Conservation (phyloP, 2,329 filamentous ascomycete species). For the Ophiostoma sp. region DNA sequence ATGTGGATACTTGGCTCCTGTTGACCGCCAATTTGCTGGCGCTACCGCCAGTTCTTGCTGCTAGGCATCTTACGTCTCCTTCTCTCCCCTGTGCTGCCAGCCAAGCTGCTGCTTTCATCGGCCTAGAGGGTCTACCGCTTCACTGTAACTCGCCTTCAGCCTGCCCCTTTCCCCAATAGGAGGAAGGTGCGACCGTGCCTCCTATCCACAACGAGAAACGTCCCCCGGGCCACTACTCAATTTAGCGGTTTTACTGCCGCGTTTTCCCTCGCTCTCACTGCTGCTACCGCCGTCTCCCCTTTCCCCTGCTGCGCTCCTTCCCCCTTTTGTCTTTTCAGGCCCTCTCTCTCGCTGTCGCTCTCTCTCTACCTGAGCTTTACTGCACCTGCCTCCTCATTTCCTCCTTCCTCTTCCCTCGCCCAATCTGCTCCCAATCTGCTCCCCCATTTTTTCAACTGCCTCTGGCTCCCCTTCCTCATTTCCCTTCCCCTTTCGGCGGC, state of each 20-base stretch:
- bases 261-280: neutral
- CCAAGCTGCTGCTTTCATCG: too few relatives aligned
- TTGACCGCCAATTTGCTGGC: slow-evolving; percentile 6
- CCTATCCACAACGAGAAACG: slow-evolving; percentile 12
- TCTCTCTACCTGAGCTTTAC: neutral
- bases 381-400: slow-evolving; percentile 10
- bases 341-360: neutral
- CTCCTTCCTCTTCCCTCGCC: neutral
- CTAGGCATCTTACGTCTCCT: too few relatives aligned
- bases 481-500: slow-evolving; percentile 18
- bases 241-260: slow-evolving; percentile 12
- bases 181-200: slow-evolving; percentile 12
- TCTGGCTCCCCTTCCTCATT: slow-evolving; percentile 20
- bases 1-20: neutral
- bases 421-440: neutral
- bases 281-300: too few relatives aligned
- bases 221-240: slow-evolving; percentile 6
- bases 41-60: neutral
- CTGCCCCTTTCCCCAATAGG: slow-evolving; percentile 11
- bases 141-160: neutral
- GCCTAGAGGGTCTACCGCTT: neutral
- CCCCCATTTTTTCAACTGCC: slow-evolving; percentile 8
- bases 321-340: too few relatives aligned
- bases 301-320: neutral
- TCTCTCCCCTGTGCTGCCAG: too few relatives aligned